Evolutionary conservation across 148 eudicot genomes (phyloP), one percentile per base, ranked within the genome.

Genomic region (Dysphania ambrosioides): DNA sequence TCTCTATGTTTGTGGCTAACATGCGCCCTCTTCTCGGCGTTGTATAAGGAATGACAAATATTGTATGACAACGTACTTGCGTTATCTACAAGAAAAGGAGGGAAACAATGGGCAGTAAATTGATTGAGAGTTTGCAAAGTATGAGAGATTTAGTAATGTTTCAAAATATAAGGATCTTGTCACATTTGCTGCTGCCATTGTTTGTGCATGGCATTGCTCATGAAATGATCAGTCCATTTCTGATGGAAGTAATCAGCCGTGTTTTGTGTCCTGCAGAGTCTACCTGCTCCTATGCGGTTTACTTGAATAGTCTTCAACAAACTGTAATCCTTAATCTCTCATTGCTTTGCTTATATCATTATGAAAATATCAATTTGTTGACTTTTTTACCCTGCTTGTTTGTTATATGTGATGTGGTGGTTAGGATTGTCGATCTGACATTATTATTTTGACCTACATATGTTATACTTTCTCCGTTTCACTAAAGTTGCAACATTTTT

Each of bases 131-230:
- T 56, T 56, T 71, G 63, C 74, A 72, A 27, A 66, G 47, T 56
- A 67, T 76, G 77, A 76, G 68, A 38, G 83, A 59, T 36, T 24
- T 72, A 12, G 60, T 74, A 13, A 47, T 72, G 47, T 80, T 80
- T 35, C 73, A 80, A 56, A 72, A 76, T 49, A 36, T 72, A 66
- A 80, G 72, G 77, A 42, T 60, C 35, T 31, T 80, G 51, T 16
- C 53, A 8, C 68, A 80, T 76, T 32, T 80, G 70, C 66, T 80
- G 12, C 59, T 58, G 42, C 65, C 83, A 3, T 77, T 80, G 77
- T 80, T 80, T 70, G 8, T 80, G 27, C 83, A 80, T 72, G 83
- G 83, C 6, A 76, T 76, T 44, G 83, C 76, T 21, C 68, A 72
- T 47, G 80, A 80, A 67, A 67, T 80, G 29, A 58, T 44, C 7